Evolutionary conservation across 2,329 filamentous ascomycete species (phyloP).

Genomic region (Aquanectria penicillioides): DNA sequence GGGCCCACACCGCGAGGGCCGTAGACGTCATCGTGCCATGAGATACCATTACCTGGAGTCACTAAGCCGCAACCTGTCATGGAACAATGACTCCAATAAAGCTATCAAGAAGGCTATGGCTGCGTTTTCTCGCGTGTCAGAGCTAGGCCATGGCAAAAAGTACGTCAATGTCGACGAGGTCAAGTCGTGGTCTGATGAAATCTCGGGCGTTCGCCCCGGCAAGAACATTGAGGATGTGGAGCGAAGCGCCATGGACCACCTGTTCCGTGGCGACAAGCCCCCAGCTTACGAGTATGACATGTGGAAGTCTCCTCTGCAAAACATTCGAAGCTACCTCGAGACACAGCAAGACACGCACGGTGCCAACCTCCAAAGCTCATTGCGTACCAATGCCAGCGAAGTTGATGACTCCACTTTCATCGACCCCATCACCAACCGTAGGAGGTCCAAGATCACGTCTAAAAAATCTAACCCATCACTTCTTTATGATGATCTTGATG

Average conservation of each 20-base stretch:
- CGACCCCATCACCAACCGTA: conserved; percentile 69
- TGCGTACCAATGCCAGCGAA: conserved; percentile 39
- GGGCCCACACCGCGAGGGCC: no score
- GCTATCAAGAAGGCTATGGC: conserved; percentile 54
- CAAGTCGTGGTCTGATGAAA: conserved; percentile 50
- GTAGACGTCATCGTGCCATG: conserved; percentile 54
- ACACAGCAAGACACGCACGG: conserved; percentile 30
- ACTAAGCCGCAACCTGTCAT: conserved; percentile 55
- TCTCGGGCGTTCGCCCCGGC: conserved; percentile 50
- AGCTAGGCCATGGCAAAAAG: conserved; percentile 43
- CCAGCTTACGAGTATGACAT: conserved; percentile 36
- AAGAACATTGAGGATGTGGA: conserved; percentile 57
- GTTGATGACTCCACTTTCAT: conserved; percentile 47
- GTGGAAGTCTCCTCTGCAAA: conserved; percentile 46
- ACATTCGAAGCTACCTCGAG: conserved; percentile 47
- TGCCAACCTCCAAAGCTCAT: no score
- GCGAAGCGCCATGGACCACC: conserved; percentile 54
- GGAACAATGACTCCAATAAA: conserved; percentile 55
- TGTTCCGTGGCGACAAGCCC: conserved; percentile 49
- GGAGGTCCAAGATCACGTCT: conserved; percentile 45
- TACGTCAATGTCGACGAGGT: conserved; percentile 49
- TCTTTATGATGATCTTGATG: conserved; percentile 47
- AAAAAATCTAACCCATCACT: conserved; percentile 30
- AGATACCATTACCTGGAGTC: conserved; percentile 59
- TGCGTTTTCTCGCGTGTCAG: conserved; percentile 48